Percentiles rank a stretch among this genome's conserved stretches.
These are phyloP conservation scores for Fusarium aywerte DNA, from an alignment of 2,329 filamentous ascomycete species.

Conservation along the genomic window DNA sequence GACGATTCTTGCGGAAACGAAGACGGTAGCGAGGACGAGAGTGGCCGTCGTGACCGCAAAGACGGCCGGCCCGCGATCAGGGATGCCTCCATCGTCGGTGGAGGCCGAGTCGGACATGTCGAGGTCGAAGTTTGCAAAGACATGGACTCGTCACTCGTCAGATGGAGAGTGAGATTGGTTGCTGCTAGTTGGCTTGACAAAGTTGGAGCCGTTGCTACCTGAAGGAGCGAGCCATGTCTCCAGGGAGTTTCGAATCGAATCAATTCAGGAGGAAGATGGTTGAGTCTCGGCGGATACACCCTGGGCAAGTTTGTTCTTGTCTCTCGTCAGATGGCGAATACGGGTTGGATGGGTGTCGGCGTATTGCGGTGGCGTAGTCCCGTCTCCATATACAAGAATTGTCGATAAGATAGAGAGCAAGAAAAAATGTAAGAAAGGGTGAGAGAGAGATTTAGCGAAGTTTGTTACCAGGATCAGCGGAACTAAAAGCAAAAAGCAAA, in stretches of 20 bases:
- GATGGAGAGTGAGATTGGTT: slow-evolving; percentile 20
- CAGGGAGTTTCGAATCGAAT: background rate
- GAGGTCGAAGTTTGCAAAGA: slow-evolving; percentile 35
- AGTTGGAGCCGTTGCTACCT: slow-evolving; percentile 31
- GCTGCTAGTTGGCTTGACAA: slow-evolving; percentile 21
- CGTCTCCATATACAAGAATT: slow-evolving; percentile 5
- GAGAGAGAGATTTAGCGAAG: background rate
- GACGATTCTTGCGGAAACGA: slow-evolving; percentile 78
- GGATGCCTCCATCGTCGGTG: slow-evolving; percentile 47
- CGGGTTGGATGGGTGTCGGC: background rate
- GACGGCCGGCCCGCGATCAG: slow-evolving; percentile 68
- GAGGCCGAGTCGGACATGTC: slow-evolving; percentile 46
- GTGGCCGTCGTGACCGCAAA: slow-evolving; percentile 77
- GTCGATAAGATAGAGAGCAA: background rate
- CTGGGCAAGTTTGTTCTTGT: background rate
- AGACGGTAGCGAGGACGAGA: slow-evolving; percentile 75
- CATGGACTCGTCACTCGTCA: slow-evolving; percentile 40
- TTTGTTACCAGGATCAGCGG: background rate
- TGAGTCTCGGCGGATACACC: background rate
- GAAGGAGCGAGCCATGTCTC: slow-evolving; percentile 41
- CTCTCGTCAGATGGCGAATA: slow-evolving; percentile 13
- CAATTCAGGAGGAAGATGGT: background rate
- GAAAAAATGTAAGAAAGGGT: background rate
- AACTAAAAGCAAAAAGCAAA: slow-evolving; percentile 5
- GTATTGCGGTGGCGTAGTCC: slow-evolving; percentile 20